Conservation (phyloP, 768 basidiomycete species). For the Russula sp. region DNA sequence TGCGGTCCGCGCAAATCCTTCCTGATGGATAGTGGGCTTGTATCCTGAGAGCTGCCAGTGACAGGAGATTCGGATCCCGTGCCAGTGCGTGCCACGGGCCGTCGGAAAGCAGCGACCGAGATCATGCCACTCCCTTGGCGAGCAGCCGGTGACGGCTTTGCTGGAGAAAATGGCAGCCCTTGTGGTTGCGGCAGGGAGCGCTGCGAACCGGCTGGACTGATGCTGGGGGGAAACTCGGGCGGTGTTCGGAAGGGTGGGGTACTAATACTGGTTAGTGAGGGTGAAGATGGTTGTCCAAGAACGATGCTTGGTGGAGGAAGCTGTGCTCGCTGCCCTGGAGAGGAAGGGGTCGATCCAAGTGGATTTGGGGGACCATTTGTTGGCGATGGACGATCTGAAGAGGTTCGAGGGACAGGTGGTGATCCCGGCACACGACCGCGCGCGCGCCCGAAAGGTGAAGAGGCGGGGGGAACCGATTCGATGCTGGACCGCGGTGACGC, state of each 20-base stretch:
- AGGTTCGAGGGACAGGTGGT: conserved; percentile 10
- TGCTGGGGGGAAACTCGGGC: conserved; percentile 44
- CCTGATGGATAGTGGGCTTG: conserved; percentile 47
- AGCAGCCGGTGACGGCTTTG: conserved; percentile 39
- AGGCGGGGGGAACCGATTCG: conserved; percentile 29
- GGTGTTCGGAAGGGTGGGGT: conserved; percentile 45
- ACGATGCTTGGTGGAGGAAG: conserved; percentile 20
- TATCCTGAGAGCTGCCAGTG: conserved; percentile 37
- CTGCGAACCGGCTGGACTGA: conserved; percentile 28
- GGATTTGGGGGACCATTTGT: conserved; percentile 1
- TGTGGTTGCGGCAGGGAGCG: conserved; percentile 27
- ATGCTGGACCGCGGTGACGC: conserved; percentile 33
- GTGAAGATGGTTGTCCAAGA: conserved; percentile 23
- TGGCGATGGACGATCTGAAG: conserved; percentile 7
- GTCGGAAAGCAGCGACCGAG: conserved; percentile 70
- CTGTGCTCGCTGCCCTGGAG: conserved; percentile 13
- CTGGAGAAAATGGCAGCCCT: conserved; percentile 34
- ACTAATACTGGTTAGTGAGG: conserved; percentile 31
- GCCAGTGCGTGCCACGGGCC: conserved; percentile 42
- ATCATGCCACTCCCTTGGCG: conserved; percentile 51
- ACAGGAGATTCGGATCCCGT: conserved; percentile 32
- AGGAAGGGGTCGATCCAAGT: conserved; percentile 4
- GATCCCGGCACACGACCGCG: conserved; percentile 19
- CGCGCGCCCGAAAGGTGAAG: conserved; percentile 29
- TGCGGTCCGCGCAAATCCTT: conserved; percentile 49